Conservation (phyloP, 2,329 filamentous ascomycete genomes). For the Pestalotiopsis sp. region DNA sequence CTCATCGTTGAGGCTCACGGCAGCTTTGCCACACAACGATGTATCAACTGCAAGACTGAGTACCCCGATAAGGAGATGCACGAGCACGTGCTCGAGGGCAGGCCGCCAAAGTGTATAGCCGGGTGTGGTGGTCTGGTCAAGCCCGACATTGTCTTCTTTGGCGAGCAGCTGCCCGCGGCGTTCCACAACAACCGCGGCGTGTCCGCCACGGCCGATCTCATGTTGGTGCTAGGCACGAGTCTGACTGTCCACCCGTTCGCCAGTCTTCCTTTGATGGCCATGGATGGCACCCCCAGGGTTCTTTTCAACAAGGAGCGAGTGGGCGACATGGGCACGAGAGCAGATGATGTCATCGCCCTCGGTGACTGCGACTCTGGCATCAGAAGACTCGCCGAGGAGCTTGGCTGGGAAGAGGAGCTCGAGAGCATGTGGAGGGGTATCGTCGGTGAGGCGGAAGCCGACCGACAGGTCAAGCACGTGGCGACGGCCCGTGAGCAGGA, state of each 20-base stretch:
- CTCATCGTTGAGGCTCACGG: constrained; percentile 93
- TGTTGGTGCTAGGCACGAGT: constrained; percentile 88
- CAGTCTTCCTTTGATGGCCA: constrained; percentile 68
- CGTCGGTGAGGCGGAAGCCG: constrained; percentile 63
- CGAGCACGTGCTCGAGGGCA: constrained; percentile 64
- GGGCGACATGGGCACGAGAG: constrained; percentile 72
- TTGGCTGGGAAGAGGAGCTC: constrained; percentile 86
- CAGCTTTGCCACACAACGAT: constrained; percentile 88
- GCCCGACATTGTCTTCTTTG: constrained; percentile 94
- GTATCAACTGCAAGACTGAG: constrained; percentile 79
- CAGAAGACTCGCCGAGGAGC: constrained; percentile 72
- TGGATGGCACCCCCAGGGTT: constrained; percentile 69
- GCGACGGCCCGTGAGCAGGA: constrained; percentile 35
- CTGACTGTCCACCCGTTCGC: constrained; percentile 89
- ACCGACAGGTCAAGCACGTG: constrained; percentile 40
- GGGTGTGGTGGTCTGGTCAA: constrained; percentile 81
- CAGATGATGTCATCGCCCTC: constrained; percentile 84
- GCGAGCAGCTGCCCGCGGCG: constrained; percentile 59
- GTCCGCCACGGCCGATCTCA: constrained; percentile 68
- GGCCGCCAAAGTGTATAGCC: constrained; percentile 70
- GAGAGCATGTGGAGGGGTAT: constrained; percentile 73
- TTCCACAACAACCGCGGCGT: constrained; percentile 65
- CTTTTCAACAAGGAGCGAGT: constrained; percentile 88
- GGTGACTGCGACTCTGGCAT: constrained; percentile 85
- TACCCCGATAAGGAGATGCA: constrained; percentile 79